Evolutionary conservation across 768 basidiomycete species (phyloP).

Genomic region (Lentinula detonsa): DNA sequence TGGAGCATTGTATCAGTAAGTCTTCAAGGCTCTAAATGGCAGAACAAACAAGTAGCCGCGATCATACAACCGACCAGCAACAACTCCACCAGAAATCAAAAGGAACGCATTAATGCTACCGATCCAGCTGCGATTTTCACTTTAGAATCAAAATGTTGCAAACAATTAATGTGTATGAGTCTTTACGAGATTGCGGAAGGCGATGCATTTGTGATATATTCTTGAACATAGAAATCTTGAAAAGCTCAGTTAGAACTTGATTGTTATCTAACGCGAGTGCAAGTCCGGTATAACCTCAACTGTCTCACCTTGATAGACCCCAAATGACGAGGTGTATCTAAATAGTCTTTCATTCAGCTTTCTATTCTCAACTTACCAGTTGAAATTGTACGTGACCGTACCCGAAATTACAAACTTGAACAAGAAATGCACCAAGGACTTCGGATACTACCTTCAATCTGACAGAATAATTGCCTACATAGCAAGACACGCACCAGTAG

Average conservation of each 20-base stretch:
- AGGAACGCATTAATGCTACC: constrained; percentile 37
- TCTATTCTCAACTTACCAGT: not conserved
- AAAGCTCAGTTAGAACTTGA: not conserved
- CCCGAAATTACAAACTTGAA: constrained; percentile 32
- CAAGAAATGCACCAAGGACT: constrained; percentile 17
- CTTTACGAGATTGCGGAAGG: constrained; percentile 33
- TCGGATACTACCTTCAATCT: not conserved
- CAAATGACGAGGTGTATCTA: constrained; percentile 32
- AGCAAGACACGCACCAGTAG: not conserved
- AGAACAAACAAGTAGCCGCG: constrained; percentile 34
- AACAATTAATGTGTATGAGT: not conserved
- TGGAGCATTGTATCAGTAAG: not conserved
- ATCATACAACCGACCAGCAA: constrained; percentile 40
- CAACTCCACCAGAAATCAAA: constrained; percentile 32
- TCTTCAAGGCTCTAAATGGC: not conserved
- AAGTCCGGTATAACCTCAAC: not conserved
- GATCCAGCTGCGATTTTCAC: constrained; percentile 4
- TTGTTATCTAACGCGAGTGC: not conserved
- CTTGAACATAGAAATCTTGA: constrained; percentile 33
- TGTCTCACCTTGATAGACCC: constrained; percentile 35
- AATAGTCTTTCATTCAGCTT: not conserved
- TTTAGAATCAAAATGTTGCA: not conserved
- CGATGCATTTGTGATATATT: constrained; percentile 27
- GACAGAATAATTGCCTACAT: not conserved
- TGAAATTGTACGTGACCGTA: constrained; percentile 5